Conservation (phyloP, 371 early-diverging fungal genomes). For the Mortierella sp. region DNA sequence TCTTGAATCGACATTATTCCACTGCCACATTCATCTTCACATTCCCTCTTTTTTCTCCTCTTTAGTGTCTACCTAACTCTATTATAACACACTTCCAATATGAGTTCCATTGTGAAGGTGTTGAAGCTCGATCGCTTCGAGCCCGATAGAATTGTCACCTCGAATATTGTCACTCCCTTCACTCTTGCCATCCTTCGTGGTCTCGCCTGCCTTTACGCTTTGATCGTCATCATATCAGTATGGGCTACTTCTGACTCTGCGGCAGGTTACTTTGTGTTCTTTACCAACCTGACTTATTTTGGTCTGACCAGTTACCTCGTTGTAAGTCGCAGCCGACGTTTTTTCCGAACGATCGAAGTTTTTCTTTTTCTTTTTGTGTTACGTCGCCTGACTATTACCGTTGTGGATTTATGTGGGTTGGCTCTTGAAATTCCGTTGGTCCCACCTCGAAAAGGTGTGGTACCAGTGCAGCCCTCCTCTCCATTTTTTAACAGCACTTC, state of each 20-base stretch:
- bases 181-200: constrained; percentile 62
- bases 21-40: too few species aligned
- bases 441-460: neutral
- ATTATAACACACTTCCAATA: neutral
- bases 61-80: neutral
- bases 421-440: too few species aligned
- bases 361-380: constrained; percentile 3
- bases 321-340: constrained; percentile 51
- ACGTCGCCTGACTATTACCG: neutral
- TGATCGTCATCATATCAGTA: constrained; percentile 60
- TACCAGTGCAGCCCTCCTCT: neutral
- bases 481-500: neutral
- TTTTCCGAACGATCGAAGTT: constrained; percentile 7
- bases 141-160: constrained; percentile 67
- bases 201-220: constrained; percentile 53
- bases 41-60: too few species aligned
- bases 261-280: constrained; percentile 58
- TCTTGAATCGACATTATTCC: too few species aligned
- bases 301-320: constrained; percentile 66
- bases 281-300: constrained; percentile 65
- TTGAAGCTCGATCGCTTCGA: constrained; percentile 61
- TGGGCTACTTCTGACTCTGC: constrained; percentile 51
- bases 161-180: constrained; percentile 62
- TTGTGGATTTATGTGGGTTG: neutral
- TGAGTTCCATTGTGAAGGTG: neutral